A percentile compares a stretch with the other conserved stretches of the same genome.
Conservation (phyloP, 306 rosid genomes). For the Vigna angularis region DNA sequence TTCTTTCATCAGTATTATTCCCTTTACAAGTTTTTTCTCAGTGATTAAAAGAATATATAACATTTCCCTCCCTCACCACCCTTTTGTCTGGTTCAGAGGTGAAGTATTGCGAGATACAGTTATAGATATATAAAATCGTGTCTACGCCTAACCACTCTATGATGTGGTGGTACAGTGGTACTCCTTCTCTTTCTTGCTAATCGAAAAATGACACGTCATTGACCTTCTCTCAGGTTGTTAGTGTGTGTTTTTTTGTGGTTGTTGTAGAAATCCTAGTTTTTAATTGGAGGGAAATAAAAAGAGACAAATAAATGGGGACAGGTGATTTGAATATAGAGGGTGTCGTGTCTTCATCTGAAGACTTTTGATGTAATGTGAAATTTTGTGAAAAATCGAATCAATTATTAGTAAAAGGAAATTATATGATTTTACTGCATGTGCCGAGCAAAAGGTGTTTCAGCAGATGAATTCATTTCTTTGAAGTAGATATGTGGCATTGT, state of each 20-base stretch:
- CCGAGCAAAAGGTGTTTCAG: conserved; percentile 5
- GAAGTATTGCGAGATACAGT: neutral
- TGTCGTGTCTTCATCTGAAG: conserved; percentile 1
- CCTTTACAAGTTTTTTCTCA: neutral
- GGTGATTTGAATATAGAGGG: neutral
- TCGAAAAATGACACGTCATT: conserved; percentile 12
- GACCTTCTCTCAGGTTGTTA: neutral
- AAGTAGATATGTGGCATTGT: neutral
- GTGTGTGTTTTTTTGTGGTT: neutral
- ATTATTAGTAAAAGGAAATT: neutral
- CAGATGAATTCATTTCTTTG: conserved; percentile 1
- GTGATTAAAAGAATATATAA: neutral
- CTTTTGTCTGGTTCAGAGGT: neutral
- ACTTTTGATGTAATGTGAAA: neutral
- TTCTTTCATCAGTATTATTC: conserved; percentile 9
- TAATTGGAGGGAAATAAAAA: conserved; percentile 11
- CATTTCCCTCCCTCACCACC: neutral
- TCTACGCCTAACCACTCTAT: conserved; percentile 13
- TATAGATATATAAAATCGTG: neutral
- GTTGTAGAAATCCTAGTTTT: neutral
- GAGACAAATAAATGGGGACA: neutral
- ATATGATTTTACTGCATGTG: neutral
- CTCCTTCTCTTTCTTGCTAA: conserved; percentile 9
- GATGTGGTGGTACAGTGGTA: neutral
- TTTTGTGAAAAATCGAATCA: neutral